A percentile compares a stretch with the other conserved stretches of the same genome.
Evolutionary conservation across 768 basidiomycete genomes (phyloP).

Genomic region (Hygrocybe punicea): DNA sequence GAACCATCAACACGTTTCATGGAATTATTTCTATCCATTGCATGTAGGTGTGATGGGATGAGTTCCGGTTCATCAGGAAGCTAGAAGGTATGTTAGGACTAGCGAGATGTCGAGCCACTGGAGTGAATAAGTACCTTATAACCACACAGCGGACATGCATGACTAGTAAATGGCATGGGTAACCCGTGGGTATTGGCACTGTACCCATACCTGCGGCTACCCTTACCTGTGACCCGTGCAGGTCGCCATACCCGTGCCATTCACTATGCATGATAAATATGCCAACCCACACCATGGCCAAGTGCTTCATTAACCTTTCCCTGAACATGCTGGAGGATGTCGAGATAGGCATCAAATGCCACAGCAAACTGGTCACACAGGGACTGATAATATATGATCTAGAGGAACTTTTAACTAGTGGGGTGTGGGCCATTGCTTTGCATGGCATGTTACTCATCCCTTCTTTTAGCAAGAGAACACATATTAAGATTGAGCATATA

Average conservation of each 20-base stretch:
- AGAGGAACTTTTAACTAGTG: no score
- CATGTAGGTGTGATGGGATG: not conserved
- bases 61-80: not conserved
- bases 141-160: not conserved
- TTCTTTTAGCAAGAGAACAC: no score
- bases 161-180: no score
- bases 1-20: not conserved
- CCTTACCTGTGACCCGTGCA: no score
- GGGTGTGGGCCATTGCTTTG: no score
- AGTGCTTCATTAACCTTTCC: not conserved
- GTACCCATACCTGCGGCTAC: no score
- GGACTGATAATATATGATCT: not conserved
- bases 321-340: not conserved
- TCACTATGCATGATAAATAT: not conserved
- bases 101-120: no score
- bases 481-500: no score
- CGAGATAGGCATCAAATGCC: not conserved
- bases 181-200: no score
- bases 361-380: not conserved
- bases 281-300: not conserved
- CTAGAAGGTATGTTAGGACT: not conserved
- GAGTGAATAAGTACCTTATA: not conserved
- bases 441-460: no score
- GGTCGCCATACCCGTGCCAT: no score
- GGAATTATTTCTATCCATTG: constrained; percentile 1